phyloP scores from a whole-genome alignment of 2,329 filamentous ascomycete genomes.

The Penicillium digitatum region DNA sequence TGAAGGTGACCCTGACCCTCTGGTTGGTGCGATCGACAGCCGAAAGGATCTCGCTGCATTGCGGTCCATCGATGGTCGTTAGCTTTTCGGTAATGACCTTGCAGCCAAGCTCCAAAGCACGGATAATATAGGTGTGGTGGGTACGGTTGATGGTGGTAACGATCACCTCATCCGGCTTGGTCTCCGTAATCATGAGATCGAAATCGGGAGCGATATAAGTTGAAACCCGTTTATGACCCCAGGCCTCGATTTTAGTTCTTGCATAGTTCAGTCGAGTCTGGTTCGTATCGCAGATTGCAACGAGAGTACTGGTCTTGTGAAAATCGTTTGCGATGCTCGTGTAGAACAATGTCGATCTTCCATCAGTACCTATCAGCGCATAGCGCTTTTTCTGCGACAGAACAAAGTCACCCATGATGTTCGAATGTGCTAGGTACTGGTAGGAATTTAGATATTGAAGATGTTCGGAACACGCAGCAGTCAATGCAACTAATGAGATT shows the following conservation, averaged over 20 bases:
- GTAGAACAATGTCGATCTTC: constrained; percentile 19
- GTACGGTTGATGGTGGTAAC: constrained; percentile 62
- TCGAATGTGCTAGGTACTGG: neutral
- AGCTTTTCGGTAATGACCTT: constrained; percentile 62
- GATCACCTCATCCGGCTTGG: constrained; percentile 58
- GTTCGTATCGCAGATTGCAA: constrained; percentile 20
- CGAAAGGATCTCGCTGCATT: constrained; percentile 54
- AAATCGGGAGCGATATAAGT: constrained; percentile 55
- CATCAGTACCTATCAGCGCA: constrained; percentile 30
- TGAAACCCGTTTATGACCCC: constrained; percentile 50
- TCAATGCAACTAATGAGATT: neutral
- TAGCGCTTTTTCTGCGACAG: constrained; percentile 20
- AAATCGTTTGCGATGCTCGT: constrained; percentile 17
- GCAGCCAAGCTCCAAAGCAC: constrained; percentile 57
- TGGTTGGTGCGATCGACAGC: constrained; percentile 50
- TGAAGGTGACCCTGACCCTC: constrained; percentile 58
- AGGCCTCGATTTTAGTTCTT: constrained; percentile 16
- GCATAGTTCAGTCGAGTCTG: constrained; percentile 20
- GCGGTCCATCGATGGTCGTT: constrained; percentile 59
- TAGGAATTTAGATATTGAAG: too few species aligned
- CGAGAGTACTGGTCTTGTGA: constrained; percentile 12
- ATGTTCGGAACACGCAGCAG: neutral
- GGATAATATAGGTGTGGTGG: constrained; percentile 58
- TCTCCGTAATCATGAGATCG: constrained; percentile 54
- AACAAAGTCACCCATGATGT: neutral